phyloP scores from a whole-genome alignment of 2,329 filamentous ascomycete species.

The Alternaria sp. region DNA sequence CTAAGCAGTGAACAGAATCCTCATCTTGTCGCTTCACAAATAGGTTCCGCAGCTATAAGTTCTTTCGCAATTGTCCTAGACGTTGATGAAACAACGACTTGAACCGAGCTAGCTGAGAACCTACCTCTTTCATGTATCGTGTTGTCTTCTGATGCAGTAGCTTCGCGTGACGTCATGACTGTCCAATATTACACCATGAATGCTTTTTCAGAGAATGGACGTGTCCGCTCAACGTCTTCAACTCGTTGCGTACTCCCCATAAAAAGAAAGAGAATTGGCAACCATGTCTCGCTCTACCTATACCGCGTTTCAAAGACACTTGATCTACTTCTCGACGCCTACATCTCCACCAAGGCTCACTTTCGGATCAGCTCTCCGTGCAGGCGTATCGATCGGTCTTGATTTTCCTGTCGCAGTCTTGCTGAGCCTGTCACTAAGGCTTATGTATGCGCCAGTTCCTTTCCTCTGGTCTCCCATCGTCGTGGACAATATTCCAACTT shows the following conservation, averaged over 20 bases:
- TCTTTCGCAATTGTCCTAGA: background rate
- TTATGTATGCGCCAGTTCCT: conserved; percentile 30
- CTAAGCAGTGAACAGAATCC: background rate
- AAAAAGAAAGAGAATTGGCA: background rate
- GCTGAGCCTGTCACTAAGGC: conserved; percentile 27
- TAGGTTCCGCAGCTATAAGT: background rate
- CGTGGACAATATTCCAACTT: conserved; percentile 26
- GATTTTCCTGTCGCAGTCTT: conserved; percentile 31
- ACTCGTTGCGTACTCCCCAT: background rate
- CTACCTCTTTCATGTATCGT: background rate
- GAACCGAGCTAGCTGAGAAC: background rate
- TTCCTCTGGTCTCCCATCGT: conserved; percentile 25
- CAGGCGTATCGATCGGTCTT: conserved; percentile 27
- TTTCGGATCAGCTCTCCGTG: conserved; percentile 27
- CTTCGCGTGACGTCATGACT: conserved; percentile 16
- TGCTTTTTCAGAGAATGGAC: background rate
- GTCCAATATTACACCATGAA: background rate
- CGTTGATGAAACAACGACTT: background rate
- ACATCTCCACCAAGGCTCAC: conserved; percentile 30
- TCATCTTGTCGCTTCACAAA: background rate
- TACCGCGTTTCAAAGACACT: conserved; percentile 32
- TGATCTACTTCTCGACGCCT: conserved; percentile 34
- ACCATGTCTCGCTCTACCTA: conserved; percentile 24
- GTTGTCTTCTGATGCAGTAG: background rate
- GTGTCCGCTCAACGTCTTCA: background rate